Percentiles rank a stretch among this genome's conserved stretches.
Conservation (phyloP, 2,329 filamentous ascomycete species). For the Aspergillus sp. region DNA sequence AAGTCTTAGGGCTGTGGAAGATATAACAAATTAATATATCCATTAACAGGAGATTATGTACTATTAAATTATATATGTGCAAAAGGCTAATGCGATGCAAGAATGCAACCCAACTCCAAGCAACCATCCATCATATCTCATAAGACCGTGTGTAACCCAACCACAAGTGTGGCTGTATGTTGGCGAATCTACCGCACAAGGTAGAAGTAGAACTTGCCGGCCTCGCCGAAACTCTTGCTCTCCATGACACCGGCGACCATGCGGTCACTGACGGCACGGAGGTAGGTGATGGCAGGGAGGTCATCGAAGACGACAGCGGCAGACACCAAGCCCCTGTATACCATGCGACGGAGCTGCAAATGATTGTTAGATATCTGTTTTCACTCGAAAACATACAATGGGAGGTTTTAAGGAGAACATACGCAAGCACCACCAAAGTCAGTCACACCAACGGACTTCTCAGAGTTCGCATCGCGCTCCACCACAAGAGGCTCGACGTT, state of each 20-base stretch:
- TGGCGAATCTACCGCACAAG: slow-evolving; percentile 3
- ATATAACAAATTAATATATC: too few species aligned
- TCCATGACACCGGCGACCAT: slow-evolving; percentile 20
- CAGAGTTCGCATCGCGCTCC: not conserved
- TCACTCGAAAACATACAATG: not conserved
- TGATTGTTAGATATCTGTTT: not conserved
- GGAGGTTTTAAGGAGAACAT: not conserved
- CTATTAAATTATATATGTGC: too few species aligned
- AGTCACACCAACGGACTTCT: not conserved
- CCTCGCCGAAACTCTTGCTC: slow-evolving; percentile 7
- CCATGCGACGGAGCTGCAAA: not conserved
- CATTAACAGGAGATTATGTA: too few species aligned
- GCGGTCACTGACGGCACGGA: slow-evolving; percentile 20
- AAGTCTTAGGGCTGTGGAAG: too few species aligned
- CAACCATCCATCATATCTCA: not conserved
- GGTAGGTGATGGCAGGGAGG: slow-evolving; percentile 23
- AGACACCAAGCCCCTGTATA: slow-evolving; percentile 13
- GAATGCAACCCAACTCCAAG: too few species aligned
- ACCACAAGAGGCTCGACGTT: slow-evolving; percentile 26
- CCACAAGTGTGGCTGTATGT: slow-evolving; percentile 14
- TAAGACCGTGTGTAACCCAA: slow-evolving; percentile 16
- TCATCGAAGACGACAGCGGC: slow-evolving; percentile 24
- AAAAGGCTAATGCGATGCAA: too few species aligned
- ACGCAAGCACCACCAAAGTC: not conserved
- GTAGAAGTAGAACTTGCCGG: slow-evolving; percentile 20